Evolutionary conservation across 768 basidiomycete species (phyloP).

Genomic region (Lactarius akahatsu): DNA sequence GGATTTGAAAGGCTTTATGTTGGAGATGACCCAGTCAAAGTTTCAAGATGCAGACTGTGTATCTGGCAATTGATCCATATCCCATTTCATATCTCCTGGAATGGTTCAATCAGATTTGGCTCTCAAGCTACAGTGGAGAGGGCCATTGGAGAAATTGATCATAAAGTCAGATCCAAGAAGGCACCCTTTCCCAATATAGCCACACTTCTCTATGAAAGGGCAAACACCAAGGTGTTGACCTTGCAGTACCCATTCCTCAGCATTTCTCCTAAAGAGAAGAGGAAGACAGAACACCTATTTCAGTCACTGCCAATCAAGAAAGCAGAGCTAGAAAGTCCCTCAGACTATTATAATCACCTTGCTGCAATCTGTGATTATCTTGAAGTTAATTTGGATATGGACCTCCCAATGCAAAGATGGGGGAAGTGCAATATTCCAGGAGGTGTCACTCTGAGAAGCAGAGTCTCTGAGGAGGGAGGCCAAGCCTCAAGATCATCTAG

Average conservation of each 20-base stretch:
- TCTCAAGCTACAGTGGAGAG: conserved; percentile 9
- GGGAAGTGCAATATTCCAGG: too few species aligned
- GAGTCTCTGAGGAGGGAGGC: too few species aligned
- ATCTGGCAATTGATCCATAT: conserved; percentile 1
- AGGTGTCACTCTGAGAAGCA: too few species aligned
- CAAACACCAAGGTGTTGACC: background rate
- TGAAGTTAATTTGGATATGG: too few species aligned
- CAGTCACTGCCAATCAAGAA: too few species aligned
- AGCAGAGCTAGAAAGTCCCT: too few species aligned
- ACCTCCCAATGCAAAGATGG: too few species aligned
- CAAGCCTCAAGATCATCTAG: too few species aligned
- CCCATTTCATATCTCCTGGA: conserved; percentile 36
- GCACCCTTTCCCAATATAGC: conserved; percentile 5
- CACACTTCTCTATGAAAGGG: background rate
- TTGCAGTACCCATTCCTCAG: background rate
- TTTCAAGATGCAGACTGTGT: conserved; percentile 6
- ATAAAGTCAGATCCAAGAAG: conserved; percentile 5
- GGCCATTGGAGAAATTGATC: conserved; percentile 6
- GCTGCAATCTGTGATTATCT: too few species aligned
- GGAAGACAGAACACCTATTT: too few species aligned
- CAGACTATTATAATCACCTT: too few species aligned
- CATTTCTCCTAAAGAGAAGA: too few species aligned
- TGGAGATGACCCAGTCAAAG: background rate
- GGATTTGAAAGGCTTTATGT: conserved; percentile 10
- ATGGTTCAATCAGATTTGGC: conserved; percentile 38